A percentile compares a stretch with the other conserved stretches of the same genome.
Evolutionary conservation across 495 filamentous ascomycete species (phyloP).

Genomic region (Neurospora sp.): DNA sequence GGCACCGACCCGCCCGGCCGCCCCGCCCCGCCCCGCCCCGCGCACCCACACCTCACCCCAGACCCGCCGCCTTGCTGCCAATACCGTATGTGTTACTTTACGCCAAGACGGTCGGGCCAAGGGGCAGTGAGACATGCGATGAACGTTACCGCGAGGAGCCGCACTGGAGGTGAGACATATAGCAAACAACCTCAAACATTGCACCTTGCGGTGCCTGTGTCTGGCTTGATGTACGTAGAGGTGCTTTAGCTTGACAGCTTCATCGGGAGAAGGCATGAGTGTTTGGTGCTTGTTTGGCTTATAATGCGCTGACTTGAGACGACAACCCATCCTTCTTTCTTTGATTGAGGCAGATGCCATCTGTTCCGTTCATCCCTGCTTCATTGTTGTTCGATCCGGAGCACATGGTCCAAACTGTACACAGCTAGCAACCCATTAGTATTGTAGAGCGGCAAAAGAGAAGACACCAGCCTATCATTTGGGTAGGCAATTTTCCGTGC

Average conservation of each 20-base stretch:
- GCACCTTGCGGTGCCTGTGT: neutral
- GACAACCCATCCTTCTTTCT: neutral
- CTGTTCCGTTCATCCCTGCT: neutral
- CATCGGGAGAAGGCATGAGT: neutral
- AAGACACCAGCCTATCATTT: neutral
- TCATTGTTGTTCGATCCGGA: neutral
- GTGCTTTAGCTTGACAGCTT: neutral
- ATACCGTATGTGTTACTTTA: neutral
- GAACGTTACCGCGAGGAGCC: neutral
- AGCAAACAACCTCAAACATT: neutral
- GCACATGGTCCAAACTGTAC: neutral
- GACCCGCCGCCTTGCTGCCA: neutral
- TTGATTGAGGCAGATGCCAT: neutral
- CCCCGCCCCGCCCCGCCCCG: neutral
- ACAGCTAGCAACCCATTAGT: neutral
- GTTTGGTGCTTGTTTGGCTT: neutral
- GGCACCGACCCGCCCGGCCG: neutral
- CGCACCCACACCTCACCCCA: neutral
- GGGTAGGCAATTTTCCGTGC: neutral
- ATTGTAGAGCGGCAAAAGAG: neutral
- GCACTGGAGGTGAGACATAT: neutral
- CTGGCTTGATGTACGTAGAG: neutral
- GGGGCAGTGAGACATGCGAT: neutral
- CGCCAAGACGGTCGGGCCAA: neutral
- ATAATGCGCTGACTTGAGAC: neutral